These are phyloP conservation scores for Kalaharituber pfeilii DNA, from an alignment of 2,329 filamentous ascomycete genomes.

Conservation along the genomic window DNA sequence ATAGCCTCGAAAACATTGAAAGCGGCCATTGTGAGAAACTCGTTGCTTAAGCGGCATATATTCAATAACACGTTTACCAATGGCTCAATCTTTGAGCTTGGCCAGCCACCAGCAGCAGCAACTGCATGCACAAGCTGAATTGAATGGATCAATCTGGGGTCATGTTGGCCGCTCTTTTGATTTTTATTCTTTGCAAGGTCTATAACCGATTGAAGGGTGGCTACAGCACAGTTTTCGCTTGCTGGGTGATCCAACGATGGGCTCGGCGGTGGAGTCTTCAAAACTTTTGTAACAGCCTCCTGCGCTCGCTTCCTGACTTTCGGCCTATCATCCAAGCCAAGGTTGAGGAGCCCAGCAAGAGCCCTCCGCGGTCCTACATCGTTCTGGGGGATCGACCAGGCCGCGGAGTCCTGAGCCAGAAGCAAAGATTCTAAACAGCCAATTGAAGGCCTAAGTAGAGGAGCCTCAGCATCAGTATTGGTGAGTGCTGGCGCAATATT, in stretches of 20 bases:
- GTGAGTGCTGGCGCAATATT: conserved; percentile 71
- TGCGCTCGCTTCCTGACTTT: conserved; percentile 90
- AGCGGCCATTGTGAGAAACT: conserved; percentile 88
- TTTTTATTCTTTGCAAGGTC: conserved; percentile 51
- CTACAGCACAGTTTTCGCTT: conserved; percentile 89
- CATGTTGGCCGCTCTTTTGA: conserved; percentile 44
- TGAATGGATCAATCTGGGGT: conserved; percentile 76
- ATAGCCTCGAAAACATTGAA: conserved; percentile 98
- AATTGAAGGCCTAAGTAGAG: conserved; percentile 70
- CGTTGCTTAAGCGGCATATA: conserved; percentile 78
- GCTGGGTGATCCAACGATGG: conserved; percentile 88
- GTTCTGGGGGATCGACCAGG: conserved; percentile 72
- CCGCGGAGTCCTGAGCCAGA: conserved; percentile 66
- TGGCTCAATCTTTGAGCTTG: conserved; percentile 83
- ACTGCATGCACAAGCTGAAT: conserved; percentile 84
- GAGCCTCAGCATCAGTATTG: conserved; percentile 65
- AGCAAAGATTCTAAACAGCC: conserved; percentile 87
- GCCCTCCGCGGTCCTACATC: conserved; percentile 75
- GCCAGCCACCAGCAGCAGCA: conserved; percentile 85
- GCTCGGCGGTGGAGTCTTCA: conserved; percentile 73
- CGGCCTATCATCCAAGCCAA: conserved; percentile 72
- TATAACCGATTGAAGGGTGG: conserved; percentile 61
- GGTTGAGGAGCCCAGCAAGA: conserved; percentile 65
- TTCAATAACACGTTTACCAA: conserved; percentile 76
- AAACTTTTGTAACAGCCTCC: conserved; percentile 67